Evolutionary conservation across 1,284 basidiomycete species (phyloP), one percentile per base, ranked within the genome.

Genomic region (Melanopsichium pennsylvanicum): DNA sequence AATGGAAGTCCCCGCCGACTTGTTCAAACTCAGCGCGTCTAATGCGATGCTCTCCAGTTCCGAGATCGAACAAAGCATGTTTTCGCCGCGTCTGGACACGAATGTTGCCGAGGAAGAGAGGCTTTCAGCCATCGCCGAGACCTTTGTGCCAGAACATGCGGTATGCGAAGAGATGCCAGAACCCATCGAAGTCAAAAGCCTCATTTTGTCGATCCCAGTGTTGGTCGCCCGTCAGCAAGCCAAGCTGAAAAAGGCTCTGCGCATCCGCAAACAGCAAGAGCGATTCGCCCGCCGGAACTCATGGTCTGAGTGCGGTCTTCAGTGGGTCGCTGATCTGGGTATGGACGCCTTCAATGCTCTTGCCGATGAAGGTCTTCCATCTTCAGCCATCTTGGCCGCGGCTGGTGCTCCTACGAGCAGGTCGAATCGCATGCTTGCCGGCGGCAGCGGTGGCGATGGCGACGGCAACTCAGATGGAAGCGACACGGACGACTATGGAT

Each of bases 401-500:
- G 50, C 61, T 11, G 50, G 41, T n/a, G 56, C 46, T 7, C 21
- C 47, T 12, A 35, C 62, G 0, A 29, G 39, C 21, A 39, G 10
- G 25, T 51, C 61, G 4, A 38, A 31, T 4, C 49, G 46, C 15
- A 32, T 55, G 1, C n/a, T 43, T 5, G 21, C 34, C 2, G 31
- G 52, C n/a, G 63, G 48, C 4, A 41, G 45, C 34, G 47, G 47
- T 16, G 40, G 57, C 12, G 45, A 41, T 12, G 56, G 48, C 2
- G 52, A 49, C 4, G 49, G 56, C 22, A 56, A 57, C 19, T 46
- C 44, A 5, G 52, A 63, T 23, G 54, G 36, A 32, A 59, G 58
- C 29, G 56, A 55, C 27, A 70, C 72, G 15, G 70, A 70, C 34
- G 69, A 75, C 39, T 75, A 75, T 36, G 74, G 74, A 5, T 75